Percentiles rank a stretch among this genome's conserved stretches.
phyloP scores from a whole-genome alignment of 305 asterid genomes.

The Andrographis paniculata region DNA sequence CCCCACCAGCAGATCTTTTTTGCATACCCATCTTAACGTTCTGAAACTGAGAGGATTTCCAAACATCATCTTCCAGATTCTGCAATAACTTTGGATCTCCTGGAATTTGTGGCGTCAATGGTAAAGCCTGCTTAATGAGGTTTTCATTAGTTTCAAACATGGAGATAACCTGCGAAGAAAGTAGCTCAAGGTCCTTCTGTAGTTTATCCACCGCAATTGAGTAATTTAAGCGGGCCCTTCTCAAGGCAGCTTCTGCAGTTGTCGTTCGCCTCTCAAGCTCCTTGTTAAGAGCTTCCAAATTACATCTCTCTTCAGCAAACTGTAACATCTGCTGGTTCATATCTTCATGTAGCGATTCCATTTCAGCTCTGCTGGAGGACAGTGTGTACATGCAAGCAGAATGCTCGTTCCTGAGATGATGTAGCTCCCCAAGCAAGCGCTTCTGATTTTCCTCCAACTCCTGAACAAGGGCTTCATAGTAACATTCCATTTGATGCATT shows the following conservation, averaged over 20 bases:
- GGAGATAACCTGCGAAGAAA: constrained; percentile 90
- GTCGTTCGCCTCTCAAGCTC: constrained; percentile 77
- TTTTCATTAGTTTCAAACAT: constrained; percentile 86
- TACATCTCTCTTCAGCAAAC: constrained; percentile 57
- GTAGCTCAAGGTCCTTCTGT: constrained; percentile 93
- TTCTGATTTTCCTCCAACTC: constrained; percentile 97
- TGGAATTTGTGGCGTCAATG: constrained; percentile 29
- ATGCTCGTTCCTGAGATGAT: constrained; percentile 70
- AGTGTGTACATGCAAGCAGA: constrained; percentile 69
- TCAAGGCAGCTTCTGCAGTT: constrained; percentile 76
- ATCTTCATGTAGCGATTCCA: constrained; percentile 53
- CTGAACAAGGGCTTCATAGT: constrained; percentile 86
- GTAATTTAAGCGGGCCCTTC: constrained; percentile 91
- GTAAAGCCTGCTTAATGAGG: constrained; percentile 82
- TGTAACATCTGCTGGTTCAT: constrained; percentile 48
- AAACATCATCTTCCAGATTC: constrained; percentile 32
- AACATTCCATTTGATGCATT: constrained; percentile 95
- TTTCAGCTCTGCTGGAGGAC: constrained; percentile 62
- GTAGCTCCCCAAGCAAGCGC: constrained; percentile 75
- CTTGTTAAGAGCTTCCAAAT: constrained; percentile 53
- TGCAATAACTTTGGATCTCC: constrained; percentile 21
- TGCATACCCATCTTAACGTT: constrained; percentile 33
- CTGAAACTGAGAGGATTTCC: constrained; percentile 23
- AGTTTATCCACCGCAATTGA: constrained; percentile 93
- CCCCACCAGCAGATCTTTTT: constrained; percentile 59